Conservation (phyloP, 331 rosid species). For the Dryas integrifolia region DNA sequence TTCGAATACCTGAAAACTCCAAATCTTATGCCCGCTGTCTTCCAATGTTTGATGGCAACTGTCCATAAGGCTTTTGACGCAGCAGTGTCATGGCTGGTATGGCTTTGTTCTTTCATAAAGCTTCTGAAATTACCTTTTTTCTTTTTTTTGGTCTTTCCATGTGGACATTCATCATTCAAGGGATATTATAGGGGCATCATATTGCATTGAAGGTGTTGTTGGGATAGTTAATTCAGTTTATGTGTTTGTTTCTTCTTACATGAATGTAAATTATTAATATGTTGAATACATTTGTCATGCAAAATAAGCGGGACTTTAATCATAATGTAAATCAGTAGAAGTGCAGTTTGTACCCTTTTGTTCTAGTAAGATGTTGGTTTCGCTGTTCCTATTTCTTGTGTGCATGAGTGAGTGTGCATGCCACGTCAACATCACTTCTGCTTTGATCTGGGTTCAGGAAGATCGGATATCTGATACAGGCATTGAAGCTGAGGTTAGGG, state of each 20-base stretch:
- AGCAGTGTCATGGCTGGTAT: constrained; percentile 87
- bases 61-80: constrained; percentile 92
- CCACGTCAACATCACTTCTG: constrained; percentile 24
- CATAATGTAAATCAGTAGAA: not conserved
- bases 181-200: not conserved
- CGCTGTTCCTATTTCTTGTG: not conserved
- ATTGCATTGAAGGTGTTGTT: not conserved
- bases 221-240: not conserved
- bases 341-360: not conserved
- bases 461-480: constrained; percentile 89
- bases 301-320: not conserved
- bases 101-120: constrained; percentile 22
- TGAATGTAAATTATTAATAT: not conserved
- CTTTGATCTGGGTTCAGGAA: constrained; percentile 67
- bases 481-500: constrained; percentile 72
- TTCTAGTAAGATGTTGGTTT: not conserved
- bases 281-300: not conserved
- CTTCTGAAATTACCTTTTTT: constrained; percentile 11
- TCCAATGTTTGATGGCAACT: constrained; percentile 86
- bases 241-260: not conserved
- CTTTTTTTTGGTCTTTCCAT: not conserved
- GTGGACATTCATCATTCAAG: not conserved
- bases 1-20: constrained; percentile 97
- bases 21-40: constrained; percentile 91
- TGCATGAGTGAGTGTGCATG: not conserved